phyloP scores from a whole-genome alignment of 169 alveolate species.

The Plasmodium ovale region DNA sequence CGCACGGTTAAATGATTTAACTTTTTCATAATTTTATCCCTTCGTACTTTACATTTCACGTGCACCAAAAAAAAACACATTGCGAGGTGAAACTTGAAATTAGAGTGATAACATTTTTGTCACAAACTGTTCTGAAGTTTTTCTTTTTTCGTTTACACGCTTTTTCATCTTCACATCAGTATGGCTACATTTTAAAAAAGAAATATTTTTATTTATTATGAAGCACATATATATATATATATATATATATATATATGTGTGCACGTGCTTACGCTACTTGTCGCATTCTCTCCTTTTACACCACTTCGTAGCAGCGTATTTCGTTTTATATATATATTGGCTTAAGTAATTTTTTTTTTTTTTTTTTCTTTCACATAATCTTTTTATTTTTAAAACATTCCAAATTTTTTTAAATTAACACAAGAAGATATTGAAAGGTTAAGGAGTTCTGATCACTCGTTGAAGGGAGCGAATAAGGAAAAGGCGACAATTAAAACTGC shows the following conservation, averaged over 20 bases:
- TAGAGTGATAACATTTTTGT: conserved; percentile 18
- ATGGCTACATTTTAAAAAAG: conserved; percentile 10
- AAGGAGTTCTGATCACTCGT: too few relatives aligned
- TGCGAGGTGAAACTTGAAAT: conserved; percentile 7
- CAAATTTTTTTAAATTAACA: background rate
- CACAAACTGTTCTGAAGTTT: conserved; percentile 28
- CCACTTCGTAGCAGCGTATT: background rate
- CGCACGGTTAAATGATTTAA: conserved; percentile 6
- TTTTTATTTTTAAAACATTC: too few relatives aligned
- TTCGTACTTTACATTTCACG: background rate
- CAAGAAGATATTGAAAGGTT: too few relatives aligned
- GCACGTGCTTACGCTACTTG: background rate
- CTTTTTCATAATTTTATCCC: background rate
- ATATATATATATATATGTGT: too few relatives aligned
- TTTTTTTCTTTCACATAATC: background rate
- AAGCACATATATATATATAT: too few relatives aligned
- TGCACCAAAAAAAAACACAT: conserved; percentile 22
- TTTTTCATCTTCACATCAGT: background rate
- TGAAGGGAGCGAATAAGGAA: too few relatives aligned
- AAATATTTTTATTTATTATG: conserved; percentile 27
- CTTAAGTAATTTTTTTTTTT: background rate
- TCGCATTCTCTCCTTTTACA: too few relatives aligned
- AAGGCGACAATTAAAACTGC: too few relatives aligned
- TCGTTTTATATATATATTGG: background rate
- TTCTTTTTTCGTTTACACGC: conserved; percentile 4